Percentiles rank a stretch among this genome's conserved stretches.
phyloP scores from a whole-genome alignment of 148 eudicot genomes.

The Silene latifolia region DNA sequence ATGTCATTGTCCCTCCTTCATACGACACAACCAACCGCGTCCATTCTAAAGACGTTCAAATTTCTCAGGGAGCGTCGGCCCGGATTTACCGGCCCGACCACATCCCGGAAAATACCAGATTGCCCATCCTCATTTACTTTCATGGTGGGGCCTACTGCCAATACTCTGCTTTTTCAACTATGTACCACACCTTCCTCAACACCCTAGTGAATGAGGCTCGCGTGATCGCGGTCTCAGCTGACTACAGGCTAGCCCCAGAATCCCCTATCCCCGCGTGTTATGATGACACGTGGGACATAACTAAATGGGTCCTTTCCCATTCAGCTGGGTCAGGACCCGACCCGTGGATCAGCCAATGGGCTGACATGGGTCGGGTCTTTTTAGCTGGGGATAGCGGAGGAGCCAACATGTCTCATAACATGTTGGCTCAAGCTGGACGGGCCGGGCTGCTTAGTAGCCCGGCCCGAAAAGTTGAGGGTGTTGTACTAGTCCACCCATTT shows the following conservation, averaged over 20 bases:
- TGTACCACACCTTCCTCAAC: conserved; percentile 29
- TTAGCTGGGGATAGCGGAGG: conserved; percentile 65
- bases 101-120: conserved; percentile 11
- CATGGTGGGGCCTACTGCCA: conserved; percentile 52
- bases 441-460: conserved; percentile 6
- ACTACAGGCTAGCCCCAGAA: conserved; percentile 50
- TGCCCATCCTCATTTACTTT: conserved; percentile 36
- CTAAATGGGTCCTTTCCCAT: conserved; percentile 42
- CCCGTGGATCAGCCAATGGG: conserved; percentile 31
- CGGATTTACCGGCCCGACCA: conserved; percentile 29
- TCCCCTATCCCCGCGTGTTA: conserved; percentile 40
- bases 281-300: conserved; percentile 26
- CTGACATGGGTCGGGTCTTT: conserved; percentile 32
- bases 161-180: conserved; percentile 28
- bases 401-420: conserved; percentile 39
- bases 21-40: conserved; percentile 27
- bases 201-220: conserved; percentile 26
- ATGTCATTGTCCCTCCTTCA: conserved; percentile 22
- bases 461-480: background rate
- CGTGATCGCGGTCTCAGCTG: conserved; percentile 35
- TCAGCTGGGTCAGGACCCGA: conserved; percentile 24
- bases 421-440: conserved; percentile 20
- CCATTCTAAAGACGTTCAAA: conserved; percentile 35
- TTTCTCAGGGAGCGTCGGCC: conserved; percentile 27
- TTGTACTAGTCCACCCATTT: conserved; percentile 34